phyloP scores from a whole-genome alignment of 257 asterid genomes.

The Solanum raphanifolium region DNA sequence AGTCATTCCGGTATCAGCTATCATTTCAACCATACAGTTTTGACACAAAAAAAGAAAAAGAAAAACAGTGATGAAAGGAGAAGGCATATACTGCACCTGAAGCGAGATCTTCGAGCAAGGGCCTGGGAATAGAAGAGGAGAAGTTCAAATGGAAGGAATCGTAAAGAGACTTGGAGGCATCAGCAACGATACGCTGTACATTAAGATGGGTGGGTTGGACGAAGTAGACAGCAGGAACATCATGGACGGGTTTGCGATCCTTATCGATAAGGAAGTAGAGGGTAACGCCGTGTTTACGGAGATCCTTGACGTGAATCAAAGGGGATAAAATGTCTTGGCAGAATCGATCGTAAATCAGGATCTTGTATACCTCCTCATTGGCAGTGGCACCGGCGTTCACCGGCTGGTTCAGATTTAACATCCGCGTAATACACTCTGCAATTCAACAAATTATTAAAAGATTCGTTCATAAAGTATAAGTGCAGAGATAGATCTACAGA shows the following conservation, averaged over 20 bases:
- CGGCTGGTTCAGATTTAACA: constrained; percentile 96
- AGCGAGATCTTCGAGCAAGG: constrained; percentile 89
- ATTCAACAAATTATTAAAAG: not conserved
- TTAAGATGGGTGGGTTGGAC: constrained; percentile 70
- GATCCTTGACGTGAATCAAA: constrained; percentile 90
- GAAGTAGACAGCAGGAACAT: constrained; percentile 92
- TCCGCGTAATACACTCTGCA: constrained; percentile 83
- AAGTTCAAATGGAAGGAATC: constrained; percentile 89
- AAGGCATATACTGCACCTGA: constrained; percentile 33
- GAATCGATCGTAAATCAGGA: constrained; percentile 87
- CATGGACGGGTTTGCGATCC: constrained; percentile 94
- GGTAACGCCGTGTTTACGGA: constrained; percentile 96
- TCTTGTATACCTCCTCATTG: constrained; percentile 91
- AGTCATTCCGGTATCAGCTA: not conserved
- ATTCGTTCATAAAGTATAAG: not conserved
- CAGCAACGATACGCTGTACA: constrained; percentile 59
- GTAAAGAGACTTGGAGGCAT: constrained; percentile 64
- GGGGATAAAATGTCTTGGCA: constrained; percentile 94
- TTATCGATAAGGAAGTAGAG: constrained; percentile 88
- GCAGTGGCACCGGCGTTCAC: constrained; percentile 62
- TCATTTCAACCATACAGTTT: not conserved
- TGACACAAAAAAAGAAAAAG: not conserved
- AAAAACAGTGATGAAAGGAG: not conserved
- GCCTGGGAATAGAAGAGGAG: constrained; percentile 86
- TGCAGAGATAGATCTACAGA: not conserved